Base-by-base conservation (phyloP, 768 basidiomycete species). In the Podaxis sp. region DNA sequence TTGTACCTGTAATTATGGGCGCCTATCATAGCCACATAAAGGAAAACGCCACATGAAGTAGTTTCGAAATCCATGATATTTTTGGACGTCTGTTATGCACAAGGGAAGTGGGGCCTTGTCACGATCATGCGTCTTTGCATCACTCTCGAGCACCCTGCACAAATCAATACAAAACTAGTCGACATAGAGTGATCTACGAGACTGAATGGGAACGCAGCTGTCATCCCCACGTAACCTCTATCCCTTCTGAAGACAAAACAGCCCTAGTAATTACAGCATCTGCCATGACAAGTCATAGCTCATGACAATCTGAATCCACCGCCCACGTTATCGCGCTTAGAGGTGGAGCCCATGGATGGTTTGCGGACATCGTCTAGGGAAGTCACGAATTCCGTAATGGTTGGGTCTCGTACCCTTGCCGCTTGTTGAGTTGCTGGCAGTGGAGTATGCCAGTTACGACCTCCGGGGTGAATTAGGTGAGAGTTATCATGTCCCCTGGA, bases 281-380 rank as follows among this genome's bases (percentile, higher is more conserved):
- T 30, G 22, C 33, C 22, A 13, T 36, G 19, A 52, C 46, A 53
- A 26, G 38, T 42, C 26, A 52, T 30, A 52, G 22, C 40, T 42
- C 39, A 52, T 40, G 59, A 44, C 40, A 44, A 46, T 26, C 28
- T 17, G 3, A 5, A 30, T 46, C 28, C 39, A 42, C 38, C 52
- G 52, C 28, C 59, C 59, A 53, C 59, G 59, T 61, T 61, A 54
- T 61, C 40, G n/a, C 52, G 48, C 39, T 52, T 53, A 44, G 42
- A 8, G 39, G 26, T 54, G 59, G 52, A 13, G 24, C 40, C 38
- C 40, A 39, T 53, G 59, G 59, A 52, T 19, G n/a, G 17, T 52
- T 26, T 61, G 28, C 52, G 59, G 59, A 53, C 52, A 61, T 53
- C 42, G 24, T 22, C 39, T 33, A 38, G 30, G 26, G 52, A 15